Evolutionary conservation across 352 stramenopile species (phyloP).

Genomic region (Phytophthora vignae): DNA sequence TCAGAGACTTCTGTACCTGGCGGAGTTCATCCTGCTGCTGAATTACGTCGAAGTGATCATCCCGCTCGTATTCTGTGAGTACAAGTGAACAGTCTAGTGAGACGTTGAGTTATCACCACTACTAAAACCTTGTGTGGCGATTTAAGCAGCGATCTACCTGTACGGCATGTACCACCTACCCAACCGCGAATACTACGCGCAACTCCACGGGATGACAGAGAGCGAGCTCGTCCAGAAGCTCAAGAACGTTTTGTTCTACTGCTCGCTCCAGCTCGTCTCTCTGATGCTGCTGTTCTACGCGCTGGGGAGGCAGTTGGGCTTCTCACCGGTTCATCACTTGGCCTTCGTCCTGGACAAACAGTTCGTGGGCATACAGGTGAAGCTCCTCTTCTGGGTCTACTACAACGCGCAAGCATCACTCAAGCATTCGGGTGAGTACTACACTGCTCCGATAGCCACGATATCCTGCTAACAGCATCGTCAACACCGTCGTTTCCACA

Average conservation of each 20-base stretch:
- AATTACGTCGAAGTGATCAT: constrained; percentile 46
- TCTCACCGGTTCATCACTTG: constrained; percentile 40
- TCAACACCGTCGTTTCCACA: constrained; percentile 2
- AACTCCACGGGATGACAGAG: constrained; percentile 23
- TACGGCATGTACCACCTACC: constrained; percentile 37
- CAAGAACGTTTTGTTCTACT: constrained; percentile 48
- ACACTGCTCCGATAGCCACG: no score
- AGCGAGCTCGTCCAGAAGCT: constrained; percentile 29
- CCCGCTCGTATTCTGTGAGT: constrained; percentile 40
- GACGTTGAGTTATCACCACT: neutral
- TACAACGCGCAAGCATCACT: constrained; percentile 39
- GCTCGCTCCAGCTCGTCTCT: constrained; percentile 44
- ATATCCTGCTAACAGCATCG: neutral
- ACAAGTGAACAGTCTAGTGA: neutral
- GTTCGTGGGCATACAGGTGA: constrained; percentile 34
- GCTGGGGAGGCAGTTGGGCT: constrained; percentile 31
- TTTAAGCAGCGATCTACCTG: constrained; percentile 36
- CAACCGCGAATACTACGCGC: constrained; percentile 46
- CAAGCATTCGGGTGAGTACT: constrained; percentile 34
- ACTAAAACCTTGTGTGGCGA: neutral
- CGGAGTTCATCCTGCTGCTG: constrained; percentile 39
- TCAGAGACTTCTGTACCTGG: constrained; percentile 27
- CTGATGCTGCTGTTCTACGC: constrained; percentile 35
- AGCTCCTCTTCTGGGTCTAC: constrained; percentile 49
- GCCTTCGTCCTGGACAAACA: constrained; percentile 54